Percentiles rank a stretch among this genome's conserved stretches.
Evolutionary conservation across 768 basidiomycete genomes (phyloP).

Genomic region (Russula virescens): DNA sequence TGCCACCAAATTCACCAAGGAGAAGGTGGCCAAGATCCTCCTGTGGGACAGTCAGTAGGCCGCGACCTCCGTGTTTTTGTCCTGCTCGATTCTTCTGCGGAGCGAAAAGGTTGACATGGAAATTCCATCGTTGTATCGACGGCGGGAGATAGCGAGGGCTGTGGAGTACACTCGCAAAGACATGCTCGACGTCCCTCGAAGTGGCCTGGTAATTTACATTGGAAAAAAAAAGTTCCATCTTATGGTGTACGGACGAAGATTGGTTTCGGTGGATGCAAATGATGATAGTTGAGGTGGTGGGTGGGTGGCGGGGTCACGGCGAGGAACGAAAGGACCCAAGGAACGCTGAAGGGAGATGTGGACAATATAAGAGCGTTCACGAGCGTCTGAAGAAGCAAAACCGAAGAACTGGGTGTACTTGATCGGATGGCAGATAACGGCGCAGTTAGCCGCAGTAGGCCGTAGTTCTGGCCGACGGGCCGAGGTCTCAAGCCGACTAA

Average conservation of each 20-base stretch:
- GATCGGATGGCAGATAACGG: slow-evolving; percentile 6
- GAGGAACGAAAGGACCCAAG: neutral
- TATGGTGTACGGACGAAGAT: neutral
- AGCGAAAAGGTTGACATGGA: slow-evolving; percentile 45
- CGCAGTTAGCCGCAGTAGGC: neutral
- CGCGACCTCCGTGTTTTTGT: slow-evolving; percentile 37
- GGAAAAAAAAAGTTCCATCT: slow-evolving; percentile 35
- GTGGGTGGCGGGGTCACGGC: neutral
- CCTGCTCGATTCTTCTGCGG: slow-evolving; percentile 30
- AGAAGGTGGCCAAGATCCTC: slow-evolving; percentile 37
- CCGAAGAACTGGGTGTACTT: neutral
- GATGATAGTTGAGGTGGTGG: neutral
- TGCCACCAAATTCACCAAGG: slow-evolving; percentile 38
- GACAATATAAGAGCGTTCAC: neutral
- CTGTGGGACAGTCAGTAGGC: slow-evolving; percentile 45
- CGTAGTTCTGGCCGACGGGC: neutral
- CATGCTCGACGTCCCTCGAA: slow-evolving; percentile 24
- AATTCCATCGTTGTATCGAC: slow-evolving; percentile 40
- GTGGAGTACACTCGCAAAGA: slow-evolving; percentile 45
- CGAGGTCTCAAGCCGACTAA: neutral
- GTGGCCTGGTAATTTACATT: slow-evolving; percentile 26
- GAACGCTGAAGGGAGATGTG: neutral
- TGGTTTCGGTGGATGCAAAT: neutral
- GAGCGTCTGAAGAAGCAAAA: neutral
- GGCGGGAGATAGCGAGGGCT: slow-evolving; percentile 33